Percentiles rank a stretch among this genome's conserved stretches.
These are phyloP conservation scores for Amanita inopinata DNA, from an alignment of 768 basidiomycete genomes.

Conservation along the genomic window DNA sequence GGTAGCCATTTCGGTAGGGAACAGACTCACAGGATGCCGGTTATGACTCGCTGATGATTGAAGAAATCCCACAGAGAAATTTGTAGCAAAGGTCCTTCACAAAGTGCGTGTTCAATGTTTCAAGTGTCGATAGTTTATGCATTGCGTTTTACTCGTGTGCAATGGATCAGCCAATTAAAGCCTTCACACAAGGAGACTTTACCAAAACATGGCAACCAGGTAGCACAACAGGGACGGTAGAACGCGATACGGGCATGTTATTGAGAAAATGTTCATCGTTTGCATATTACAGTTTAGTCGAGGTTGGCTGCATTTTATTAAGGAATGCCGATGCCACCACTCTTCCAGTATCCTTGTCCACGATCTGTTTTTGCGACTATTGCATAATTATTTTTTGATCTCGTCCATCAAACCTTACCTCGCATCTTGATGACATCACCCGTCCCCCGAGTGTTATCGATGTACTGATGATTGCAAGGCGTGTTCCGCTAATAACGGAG, in stretches of 20 bases:
- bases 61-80: too few species aligned
- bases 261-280: background rate
- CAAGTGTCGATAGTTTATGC: too few species aligned
- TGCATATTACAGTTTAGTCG: conserved; percentile 32
- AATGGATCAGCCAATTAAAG: too few species aligned
- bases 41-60: too few species aligned
- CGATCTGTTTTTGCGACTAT: conserved; percentile 29
- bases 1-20: too few species aligned
- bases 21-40: too few species aligned
- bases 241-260: too few species aligned
- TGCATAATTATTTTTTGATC: background rate
- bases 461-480: conserved; percentile 49
- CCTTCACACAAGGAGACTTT: too few species aligned
- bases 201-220: background rate
- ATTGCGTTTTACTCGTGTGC: too few species aligned
- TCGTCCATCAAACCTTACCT: conserved; percentile 33
- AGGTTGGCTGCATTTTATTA: conserved; percentile 64
- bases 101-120: too few species aligned
- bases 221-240: too few species aligned
- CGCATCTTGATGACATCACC: conserved; percentile 64
- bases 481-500: conserved; percentile 36
- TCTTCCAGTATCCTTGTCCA: conserved; percentile 48
- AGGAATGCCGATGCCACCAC: conserved; percentile 57
- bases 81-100: too few species aligned
- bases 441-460: conserved; percentile 60